Evolutionary conservation across 306 rosid genomes (phyloP), one percentile per base, ranked within the genome.

Genomic region (Urtica urens): DNA sequence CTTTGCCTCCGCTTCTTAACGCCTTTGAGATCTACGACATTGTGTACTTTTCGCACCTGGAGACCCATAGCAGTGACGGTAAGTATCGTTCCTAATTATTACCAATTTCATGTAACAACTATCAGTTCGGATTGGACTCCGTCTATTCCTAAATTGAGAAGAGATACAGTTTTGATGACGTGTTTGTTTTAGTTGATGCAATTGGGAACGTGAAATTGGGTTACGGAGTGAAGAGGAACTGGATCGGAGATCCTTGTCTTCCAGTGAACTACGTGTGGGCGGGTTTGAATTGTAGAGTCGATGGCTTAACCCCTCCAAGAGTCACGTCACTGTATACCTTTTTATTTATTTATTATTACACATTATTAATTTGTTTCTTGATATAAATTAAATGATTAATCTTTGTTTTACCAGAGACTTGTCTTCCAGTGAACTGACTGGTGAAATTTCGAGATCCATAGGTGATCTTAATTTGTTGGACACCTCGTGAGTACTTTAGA

Each of bases 201-300:
- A 60, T 73, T 23, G 41, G 43, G 51, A 73, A 11, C 23, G 54
- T 78, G 41, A 70, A 78, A 53, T 56, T 34, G 7, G 23, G 48
- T 15, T 78, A 70, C 38, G 53, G 46, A 21, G 42, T 66, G 47
- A 12, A 13, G 9, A 73, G 42, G 42, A 57, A 57, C 53, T 78
- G 85, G 85, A 60, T 60, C 30, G 80, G 80, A 57, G 80, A 78
- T 56, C 80, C 80, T 19, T 73, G 85, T 23, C 55, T 19, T 13
- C 78, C 71, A 0, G 17, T 23, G 34, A 19, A 20, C 5, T 78
- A 60, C 57, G 30, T 29, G 41, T 78, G 78, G 85, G 55, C 60
- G 24, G 80, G 80, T 35, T 50, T 70, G 37, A 67, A 60, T 23
- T 78, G 80, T 39, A 70, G 60, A 31, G 23, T 21, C 43, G 34